A percentile compares a stretch with the other conserved stretches of the same genome.
Conservation (phyloP, 2,329 filamentous ascomycete genomes). For the Aspergillus piperis region DNA sequence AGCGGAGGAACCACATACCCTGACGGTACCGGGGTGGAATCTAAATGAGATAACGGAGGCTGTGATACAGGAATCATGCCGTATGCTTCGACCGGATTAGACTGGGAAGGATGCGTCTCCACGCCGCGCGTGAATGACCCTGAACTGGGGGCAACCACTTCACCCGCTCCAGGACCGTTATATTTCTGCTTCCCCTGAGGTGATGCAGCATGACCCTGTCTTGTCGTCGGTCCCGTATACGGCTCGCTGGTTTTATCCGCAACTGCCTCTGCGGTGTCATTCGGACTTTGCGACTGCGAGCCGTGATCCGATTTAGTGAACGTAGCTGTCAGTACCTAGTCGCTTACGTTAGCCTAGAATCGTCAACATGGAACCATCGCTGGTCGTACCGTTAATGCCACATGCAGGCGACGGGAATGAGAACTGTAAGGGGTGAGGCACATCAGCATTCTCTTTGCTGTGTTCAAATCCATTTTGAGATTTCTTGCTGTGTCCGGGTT, state of each 20-base stretch:
- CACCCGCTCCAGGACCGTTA: neutral
- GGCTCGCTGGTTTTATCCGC: neutral
- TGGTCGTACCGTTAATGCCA: constrained; percentile 5
- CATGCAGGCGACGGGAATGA: constrained; percentile 5
- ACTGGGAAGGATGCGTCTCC: neutral
- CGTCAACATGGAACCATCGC: no score
- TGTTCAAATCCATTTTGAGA: constrained; percentile 1
- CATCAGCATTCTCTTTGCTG: neutral
- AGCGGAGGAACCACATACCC: neutral
- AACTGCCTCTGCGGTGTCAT: neutral
- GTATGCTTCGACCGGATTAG: neutral
- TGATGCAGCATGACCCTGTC: neutral
- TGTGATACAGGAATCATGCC: neutral
- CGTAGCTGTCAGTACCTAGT: constrained; percentile 5
- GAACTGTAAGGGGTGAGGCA: constrained; percentile 5
- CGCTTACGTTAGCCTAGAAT: neutral
- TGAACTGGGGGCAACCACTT: neutral
- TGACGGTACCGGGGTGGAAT: neutral
- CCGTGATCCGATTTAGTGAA: neutral
- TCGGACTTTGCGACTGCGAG: neutral
- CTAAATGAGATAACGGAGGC: neutral
- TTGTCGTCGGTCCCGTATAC: neutral
- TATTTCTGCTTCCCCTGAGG: neutral
- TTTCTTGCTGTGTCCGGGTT: neutral
- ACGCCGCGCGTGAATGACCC: neutral